phyloP scores from a whole-genome alignment of 139 green algal genomes.

The Yamagishiella unicocca region DNA sequence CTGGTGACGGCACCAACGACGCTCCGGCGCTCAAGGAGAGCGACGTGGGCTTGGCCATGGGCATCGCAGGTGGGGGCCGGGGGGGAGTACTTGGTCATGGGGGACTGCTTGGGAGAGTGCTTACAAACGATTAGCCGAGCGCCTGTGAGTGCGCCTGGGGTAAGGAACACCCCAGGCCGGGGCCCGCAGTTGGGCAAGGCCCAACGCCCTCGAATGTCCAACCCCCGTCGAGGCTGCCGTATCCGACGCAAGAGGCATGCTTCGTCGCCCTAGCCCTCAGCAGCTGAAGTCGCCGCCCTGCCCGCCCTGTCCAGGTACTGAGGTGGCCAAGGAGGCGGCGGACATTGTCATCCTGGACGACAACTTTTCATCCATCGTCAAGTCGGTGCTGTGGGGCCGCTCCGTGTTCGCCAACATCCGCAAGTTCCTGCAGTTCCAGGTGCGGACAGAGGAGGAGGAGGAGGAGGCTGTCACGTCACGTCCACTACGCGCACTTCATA shows the following conservation, averaged over 20 bases:
- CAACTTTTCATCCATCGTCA: conserved; percentile 98
- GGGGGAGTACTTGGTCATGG: neutral
- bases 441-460: too few species aligned
- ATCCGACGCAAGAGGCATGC: too few species aligned
- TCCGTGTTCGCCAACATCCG: conserved; percentile 98
- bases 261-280: too few species aligned
- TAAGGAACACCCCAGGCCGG: too few species aligned
- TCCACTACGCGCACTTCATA: too few species aligned
- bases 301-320: conserved; percentile 62
- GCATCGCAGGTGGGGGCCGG: conserved; percentile 83
- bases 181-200: too few species aligned
- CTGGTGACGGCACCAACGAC: conserved; percentile 98
- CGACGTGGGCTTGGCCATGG: conserved; percentile 98
- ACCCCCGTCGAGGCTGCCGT: too few species aligned
- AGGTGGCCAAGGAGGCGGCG: conserved; percentile 98
- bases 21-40: conserved; percentile 96
- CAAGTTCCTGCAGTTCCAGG: conserved; percentile 98
- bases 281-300: too few species aligned
- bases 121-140: too few species aligned
- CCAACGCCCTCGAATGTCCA: too few species aligned
- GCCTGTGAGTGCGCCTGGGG: too few species aligned
- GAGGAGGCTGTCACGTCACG: too few species aligned
- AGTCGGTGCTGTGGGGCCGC: conserved; percentile 96
- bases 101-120: neutral
- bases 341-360: conserved; percentile 99